These are phyloP conservation scores for Annulohypoxylon truncatum DNA, from an alignment of 2,329 filamentous ascomycete species.

Conservation along the genomic window DNA sequence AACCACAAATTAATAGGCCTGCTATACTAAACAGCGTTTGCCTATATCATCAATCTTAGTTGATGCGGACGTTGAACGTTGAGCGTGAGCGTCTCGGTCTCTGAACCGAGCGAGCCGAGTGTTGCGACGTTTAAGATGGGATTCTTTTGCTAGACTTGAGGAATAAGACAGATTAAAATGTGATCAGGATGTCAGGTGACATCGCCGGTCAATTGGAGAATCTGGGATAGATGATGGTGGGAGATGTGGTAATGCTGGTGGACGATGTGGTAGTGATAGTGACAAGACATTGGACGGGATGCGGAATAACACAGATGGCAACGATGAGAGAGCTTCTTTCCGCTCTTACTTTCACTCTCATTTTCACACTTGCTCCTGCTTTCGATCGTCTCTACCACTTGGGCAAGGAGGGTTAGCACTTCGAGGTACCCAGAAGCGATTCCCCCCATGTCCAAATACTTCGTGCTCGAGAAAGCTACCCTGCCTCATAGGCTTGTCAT, in stretches of 20 bases:
- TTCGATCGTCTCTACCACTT: not conserved
- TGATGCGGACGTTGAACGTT: not conserved
- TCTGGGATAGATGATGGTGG: constrained; percentile 7
- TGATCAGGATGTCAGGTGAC: constrained; percentile 37
- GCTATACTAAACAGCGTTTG: constrained; percentile 16
- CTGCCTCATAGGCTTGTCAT: constrained; percentile 22
- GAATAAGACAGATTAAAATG: constrained; percentile 37
- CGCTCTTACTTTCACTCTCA: not conserved
- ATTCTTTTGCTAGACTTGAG: constrained; percentile 27
- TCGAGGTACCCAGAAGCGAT: constrained; percentile 7
- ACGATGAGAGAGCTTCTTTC: constrained; percentile 22
- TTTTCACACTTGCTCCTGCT: not conserved
- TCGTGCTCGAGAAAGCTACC: constrained; percentile 20
- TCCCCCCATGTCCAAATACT: constrained; percentile 11
- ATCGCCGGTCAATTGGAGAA: constrained; percentile 25
- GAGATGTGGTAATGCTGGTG: constrained; percentile 14
- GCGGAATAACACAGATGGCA: constrained; percentile 3
- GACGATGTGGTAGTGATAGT: constrained; percentile 1
- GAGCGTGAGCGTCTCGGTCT: constrained; percentile 15
- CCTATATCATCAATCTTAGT: constrained; percentile 11
- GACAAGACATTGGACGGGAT: not conserved
- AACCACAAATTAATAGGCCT: constrained; percentile 16
- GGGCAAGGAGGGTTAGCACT: not conserved
- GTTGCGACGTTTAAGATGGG: constrained; percentile 29
- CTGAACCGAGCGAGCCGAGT: constrained; percentile 36